phyloP scores from a whole-genome alignment of 75 land plant genomes.

The Pinus taeda region DNA sequence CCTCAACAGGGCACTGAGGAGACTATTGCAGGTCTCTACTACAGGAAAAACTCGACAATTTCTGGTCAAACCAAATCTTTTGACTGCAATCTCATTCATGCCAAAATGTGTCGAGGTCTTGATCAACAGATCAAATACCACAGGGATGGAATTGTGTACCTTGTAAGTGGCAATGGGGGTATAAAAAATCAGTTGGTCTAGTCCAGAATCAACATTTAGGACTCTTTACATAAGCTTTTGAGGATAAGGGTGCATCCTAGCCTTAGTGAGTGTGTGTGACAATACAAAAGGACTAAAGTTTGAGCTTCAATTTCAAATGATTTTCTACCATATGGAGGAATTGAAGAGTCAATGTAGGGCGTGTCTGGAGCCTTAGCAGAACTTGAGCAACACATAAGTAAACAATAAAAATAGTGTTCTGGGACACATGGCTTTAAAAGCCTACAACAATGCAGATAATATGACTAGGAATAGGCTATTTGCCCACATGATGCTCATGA shows the following conservation, averaged over 20 bases:
- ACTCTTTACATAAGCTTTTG: neutral
- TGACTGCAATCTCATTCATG: constrained; percentile 15
- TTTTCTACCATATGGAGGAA: neutral
- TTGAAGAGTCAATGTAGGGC: neutral
- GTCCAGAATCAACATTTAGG: neutral
- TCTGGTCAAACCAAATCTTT: constrained; percentile 26
- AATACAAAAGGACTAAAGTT: neutral
- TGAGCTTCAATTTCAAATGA: neutral
- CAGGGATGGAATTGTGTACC: neutral
- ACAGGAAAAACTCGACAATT: constrained; percentile 24
- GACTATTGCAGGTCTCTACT: constrained; percentile 38
- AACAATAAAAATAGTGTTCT: too few relatives aligned
- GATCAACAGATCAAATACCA: constrained; percentile 8
- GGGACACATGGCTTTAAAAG: too few relatives aligned
- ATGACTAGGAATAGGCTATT: too few relatives aligned
- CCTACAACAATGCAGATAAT: too few relatives aligned
- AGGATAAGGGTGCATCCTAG: neutral
- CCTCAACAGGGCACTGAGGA: constrained; percentile 34
- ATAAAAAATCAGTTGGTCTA: neutral
- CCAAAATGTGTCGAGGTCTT: constrained; percentile 17
- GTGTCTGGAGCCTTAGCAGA: neutral
- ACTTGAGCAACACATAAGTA: constrained; percentile 8
- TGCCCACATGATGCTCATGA: too few relatives aligned
- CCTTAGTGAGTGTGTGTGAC: neutral
- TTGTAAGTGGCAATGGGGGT: neutral